Conservation (phyloP, 2,329 filamentous ascomycete species). For the Epichloe bromicola region DNA sequence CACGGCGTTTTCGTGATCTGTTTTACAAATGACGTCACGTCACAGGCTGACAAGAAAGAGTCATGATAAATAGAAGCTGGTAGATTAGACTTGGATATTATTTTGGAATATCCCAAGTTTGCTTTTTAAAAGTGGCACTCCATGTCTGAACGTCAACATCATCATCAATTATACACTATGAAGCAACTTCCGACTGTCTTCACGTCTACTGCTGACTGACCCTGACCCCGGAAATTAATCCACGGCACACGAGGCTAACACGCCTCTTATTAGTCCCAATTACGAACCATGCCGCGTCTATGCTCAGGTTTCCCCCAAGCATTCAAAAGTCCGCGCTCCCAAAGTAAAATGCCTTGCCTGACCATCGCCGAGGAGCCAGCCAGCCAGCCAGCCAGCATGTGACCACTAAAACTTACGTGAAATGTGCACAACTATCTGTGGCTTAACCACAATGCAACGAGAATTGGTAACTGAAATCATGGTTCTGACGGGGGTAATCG, state of each 20-base stretch:
- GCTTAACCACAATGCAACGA: not conserved
- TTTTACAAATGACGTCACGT: not conserved
- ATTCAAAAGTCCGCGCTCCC: not conserved
- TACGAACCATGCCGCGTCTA: not conserved
- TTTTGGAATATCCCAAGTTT: too few relatives aligned
- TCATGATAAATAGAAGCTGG: not conserved
- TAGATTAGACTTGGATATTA: not conserved
- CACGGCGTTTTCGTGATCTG: not conserved
- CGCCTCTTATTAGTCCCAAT: not conserved
- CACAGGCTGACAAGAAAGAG: not conserved
- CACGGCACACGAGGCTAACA: not conserved
- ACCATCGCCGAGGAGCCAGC: too few relatives aligned
- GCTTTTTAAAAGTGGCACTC: too few relatives aligned
- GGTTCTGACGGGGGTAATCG: slow-evolving; percentile 4
- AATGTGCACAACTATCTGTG: not conserved
- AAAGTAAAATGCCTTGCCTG: not conserved
- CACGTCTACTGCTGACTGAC: not conserved
- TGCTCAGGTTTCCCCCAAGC: not conserved
- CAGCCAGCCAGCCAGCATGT: not conserved
- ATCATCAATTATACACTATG: too few relatives aligned
- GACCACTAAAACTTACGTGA: slow-evolving; percentile 1
- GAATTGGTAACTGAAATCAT: not conserved
- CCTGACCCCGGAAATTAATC: not conserved
- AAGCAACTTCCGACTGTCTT: not conserved
- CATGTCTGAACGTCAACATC: too few relatives aligned